Conservation (phyloP, 768 basidiomycete genomes). For the Cyathus striatus region DNA sequence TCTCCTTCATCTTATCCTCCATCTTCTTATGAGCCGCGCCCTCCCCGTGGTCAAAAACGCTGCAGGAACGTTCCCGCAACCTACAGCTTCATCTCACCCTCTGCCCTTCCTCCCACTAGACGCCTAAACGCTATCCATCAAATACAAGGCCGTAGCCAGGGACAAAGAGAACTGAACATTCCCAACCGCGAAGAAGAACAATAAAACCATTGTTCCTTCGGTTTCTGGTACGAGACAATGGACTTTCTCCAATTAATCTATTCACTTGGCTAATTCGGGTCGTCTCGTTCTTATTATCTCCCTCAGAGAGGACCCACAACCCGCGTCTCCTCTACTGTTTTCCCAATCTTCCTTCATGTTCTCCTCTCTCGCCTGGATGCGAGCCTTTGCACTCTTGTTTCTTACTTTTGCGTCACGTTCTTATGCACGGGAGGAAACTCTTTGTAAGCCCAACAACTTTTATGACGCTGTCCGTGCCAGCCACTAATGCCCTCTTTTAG, state of each 20-base stretch:
- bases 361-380: slow-evolving; percentile 72
- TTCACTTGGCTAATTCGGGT: slow-evolving; percentile 5
- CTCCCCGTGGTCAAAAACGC: too few relatives aligned
- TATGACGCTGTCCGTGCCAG: slow-evolving; percentile 7
- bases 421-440: slow-evolving; percentile 44
- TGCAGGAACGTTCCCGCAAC: too few relatives aligned
- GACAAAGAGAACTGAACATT: too few relatives aligned
- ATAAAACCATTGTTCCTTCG: neutral
- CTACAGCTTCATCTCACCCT: too few relatives aligned
- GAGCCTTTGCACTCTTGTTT: slow-evolving; percentile 43
- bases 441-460: slow-evolving; percentile 47
- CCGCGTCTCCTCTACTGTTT: slow-evolving; percentile 10
- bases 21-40: too few relatives aligned
- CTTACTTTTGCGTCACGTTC: slow-evolving; percentile 29
- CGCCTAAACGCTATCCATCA: too few relatives aligned
- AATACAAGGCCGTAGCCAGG: too few relatives aligned
- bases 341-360: slow-evolving; percentile 43
- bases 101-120: too few relatives aligned
- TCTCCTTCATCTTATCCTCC: too few relatives aligned
- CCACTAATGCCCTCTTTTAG: slow-evolving; percentile 31
- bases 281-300: slow-evolving; percentile 3
- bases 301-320: slow-evolving; percentile 1
- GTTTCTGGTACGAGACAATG: neutral
- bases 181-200: too few relatives aligned
- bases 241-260: too few relatives aligned